Conservation (phyloP, 2,329 filamentous ascomycete genomes). For the Aspergillus viridinutans region DNA sequence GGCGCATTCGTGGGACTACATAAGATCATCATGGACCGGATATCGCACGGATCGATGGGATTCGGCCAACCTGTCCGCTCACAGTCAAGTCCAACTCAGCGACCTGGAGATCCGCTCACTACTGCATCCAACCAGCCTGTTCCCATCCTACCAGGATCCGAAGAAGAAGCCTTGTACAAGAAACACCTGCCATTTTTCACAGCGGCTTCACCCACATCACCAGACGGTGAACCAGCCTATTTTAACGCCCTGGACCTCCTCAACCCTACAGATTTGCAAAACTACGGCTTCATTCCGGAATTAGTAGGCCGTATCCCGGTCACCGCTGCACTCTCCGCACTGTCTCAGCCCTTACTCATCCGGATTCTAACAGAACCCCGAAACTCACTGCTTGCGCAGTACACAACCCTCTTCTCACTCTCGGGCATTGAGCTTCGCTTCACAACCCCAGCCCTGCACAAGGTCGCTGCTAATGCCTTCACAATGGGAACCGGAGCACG, state of each 20-base stretch:
- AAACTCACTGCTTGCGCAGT: conserved; percentile 84
- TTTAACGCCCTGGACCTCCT: conserved; percentile 66
- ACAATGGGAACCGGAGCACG: conserved; percentile 74
- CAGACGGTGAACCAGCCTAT: conserved; percentile 42
- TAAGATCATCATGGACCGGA: conserved; percentile 79
- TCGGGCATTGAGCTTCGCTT: conserved; percentile 74
- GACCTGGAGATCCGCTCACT: conserved; percentile 18
- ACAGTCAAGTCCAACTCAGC: conserved; percentile 29
- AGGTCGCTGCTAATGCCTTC: conserved; percentile 68
- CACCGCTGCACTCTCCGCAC: conserved; percentile 75
- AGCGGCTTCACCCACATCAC: conserved; percentile 49
- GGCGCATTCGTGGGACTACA: conserved; percentile 92
- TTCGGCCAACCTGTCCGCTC: conserved; percentile 79
- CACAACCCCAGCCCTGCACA: conserved; percentile 73
- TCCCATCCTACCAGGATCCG: conserved; percentile 58
- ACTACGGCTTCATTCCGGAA: conserved; percentile 88
- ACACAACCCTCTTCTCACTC: conserved; percentile 80
- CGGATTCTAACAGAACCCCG: conserved; percentile 89
- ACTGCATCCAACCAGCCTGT: conserved; percentile 37
- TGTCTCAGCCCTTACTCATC: conserved; percentile 65
- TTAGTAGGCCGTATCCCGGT: conserved; percentile 94
- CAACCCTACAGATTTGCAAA: conserved; percentile 71
- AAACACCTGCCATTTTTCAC: conserved; percentile 57
- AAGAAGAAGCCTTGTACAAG: conserved; percentile 57
- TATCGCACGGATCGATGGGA: conserved; percentile 80